These are phyloP conservation scores for Solanum peruvianum DNA, from an alignment of 257 asterid species.

Conservation along the genomic window DNA sequence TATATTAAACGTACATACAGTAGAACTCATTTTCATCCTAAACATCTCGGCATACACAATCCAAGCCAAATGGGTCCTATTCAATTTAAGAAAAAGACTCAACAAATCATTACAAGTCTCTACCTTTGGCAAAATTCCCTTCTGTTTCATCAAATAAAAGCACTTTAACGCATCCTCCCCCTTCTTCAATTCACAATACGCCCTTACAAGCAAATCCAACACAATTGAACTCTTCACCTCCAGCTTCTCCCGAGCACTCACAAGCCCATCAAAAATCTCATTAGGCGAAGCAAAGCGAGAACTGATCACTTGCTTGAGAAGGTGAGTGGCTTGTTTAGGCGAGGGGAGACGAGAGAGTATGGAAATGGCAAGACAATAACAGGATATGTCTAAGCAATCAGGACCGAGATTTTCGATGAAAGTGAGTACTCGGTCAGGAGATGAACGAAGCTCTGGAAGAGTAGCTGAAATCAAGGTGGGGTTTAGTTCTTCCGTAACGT, in stretches of 20 bases:
- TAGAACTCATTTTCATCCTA: conserved; percentile 24
- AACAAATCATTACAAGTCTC: conserved; percentile 41
- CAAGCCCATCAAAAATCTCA: conserved; percentile 26
- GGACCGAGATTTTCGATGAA: conserved; percentile 21
- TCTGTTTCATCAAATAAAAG: conserved; percentile 31
- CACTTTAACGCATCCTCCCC: conserved; percentile 25
- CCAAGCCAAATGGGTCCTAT: conserved; percentile 21
- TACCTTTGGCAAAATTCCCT: conserved; percentile 22
- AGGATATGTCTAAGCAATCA: conserved; percentile 16
- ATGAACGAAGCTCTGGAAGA: conserved; percentile 29
- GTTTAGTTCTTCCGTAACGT: conserved; percentile 14
- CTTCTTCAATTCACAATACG: conserved; percentile 38
- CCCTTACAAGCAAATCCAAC: conserved; percentile 39
- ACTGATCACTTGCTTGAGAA: conserved; percentile 24
- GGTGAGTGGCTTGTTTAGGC: conserved; percentile 30
- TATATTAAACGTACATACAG: conserved; percentile 31
- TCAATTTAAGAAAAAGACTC: conserved; percentile 25
- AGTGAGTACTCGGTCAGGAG: conserved; percentile 15
- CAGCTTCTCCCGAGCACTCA: conserved; percentile 24
- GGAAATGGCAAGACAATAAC: conserved; percentile 34
- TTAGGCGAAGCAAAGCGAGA: conserved; percentile 1
- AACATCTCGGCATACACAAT: conserved; percentile 33
- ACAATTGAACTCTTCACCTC: conserved; percentile 28
- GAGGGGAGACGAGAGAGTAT: conserved; percentile 35
- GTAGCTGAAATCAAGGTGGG: conserved; percentile 23